A percentile compares a stretch with the other conserved stretches of the same genome.
Evolutionary conservation across 345 rosid genomes (phyloP).

Genomic region (Cardamine occulta): DNA sequence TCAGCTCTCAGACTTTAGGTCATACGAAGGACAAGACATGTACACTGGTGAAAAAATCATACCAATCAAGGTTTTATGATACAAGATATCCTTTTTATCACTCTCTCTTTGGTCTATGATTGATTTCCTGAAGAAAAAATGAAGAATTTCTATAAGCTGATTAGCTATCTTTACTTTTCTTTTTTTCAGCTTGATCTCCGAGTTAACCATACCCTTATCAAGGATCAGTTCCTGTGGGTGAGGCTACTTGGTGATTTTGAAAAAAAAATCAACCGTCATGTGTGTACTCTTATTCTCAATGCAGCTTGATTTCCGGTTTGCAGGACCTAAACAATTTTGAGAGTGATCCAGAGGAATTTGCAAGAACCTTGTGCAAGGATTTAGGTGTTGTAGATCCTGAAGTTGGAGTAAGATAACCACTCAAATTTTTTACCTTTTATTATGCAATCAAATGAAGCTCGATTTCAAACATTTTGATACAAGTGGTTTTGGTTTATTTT

Average conservation of each 20-base stretch:
- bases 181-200: slow-evolving; percentile 91
- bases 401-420: slow-evolving; percentile 72
- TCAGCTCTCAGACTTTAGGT: slow-evolving; percentile 80
- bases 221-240: slow-evolving; percentile 95
- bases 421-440: not conserved
- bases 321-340: slow-evolving; percentile 94
- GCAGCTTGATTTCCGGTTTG: slow-evolving; percentile 23
- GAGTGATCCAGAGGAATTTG: slow-evolving; percentile 94
- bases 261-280: not conserved
- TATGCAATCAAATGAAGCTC: not conserved
- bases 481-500: slow-evolving; percentile 21
- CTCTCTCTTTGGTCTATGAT: not conserved
- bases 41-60: slow-evolving; percentile 87
- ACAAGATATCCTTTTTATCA: not conserved
- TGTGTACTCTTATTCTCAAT: slow-evolving; percentile 9
- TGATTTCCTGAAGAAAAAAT: slow-evolving; percentile 11
- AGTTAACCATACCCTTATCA: slow-evolving; percentile 86
- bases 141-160: not conserved
- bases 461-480: slow-evolving; percentile 3
- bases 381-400: slow-evolving; percentile 88
- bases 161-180: slow-evolving; percentile 27
- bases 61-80: slow-evolving; percentile 78
- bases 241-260: slow-evolving; percentile 34
- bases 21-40: slow-evolving; percentile 97
- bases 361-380: slow-evolving; percentile 84